Evolutionary conservation across 352 stramenopile species (phyloP), one percentile per base, ranked within the genome.

Genomic region (Globisporangium cederbergense): DNA sequence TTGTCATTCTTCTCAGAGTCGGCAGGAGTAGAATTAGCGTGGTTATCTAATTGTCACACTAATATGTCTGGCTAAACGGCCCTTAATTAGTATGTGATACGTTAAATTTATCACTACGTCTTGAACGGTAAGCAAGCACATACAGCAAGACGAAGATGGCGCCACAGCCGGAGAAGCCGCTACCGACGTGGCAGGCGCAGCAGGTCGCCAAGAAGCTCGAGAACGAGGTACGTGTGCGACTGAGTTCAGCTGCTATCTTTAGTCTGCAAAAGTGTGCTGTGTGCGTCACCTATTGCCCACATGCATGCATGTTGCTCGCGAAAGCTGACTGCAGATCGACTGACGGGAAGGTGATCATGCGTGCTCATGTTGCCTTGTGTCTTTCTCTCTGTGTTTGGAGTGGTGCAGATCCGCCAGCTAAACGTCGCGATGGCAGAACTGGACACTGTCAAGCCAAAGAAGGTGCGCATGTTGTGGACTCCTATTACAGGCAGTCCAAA

Each of bases 381-480:
- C 11, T 32, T 34, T 22, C 30, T 34, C 8, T 60, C 34, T 18
- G 10, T 40, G 4, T 25, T 28, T 25, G 28, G 9, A 54, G 38
- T 56, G 50, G 8, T 55, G 30, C 62, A 95, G 86, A 93, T 93
- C 66, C 84, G 86, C 40, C 72, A 91, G 61, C 69, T 93, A 9
- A 78, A 91, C 51, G 84, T 95, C 9, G 82, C 84, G 42, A 74
- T 95, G 68, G 72, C 67, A 11, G 84, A 95, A 60, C 60, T 95
- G 22, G 79, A 91, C 64, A 77, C 74, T 16, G 74, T 90, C 52
- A 82, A 84, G 46, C 74, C 84, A 10, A 89, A 88, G 42, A 90
- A 86, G 73, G 84, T 92, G 54, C 2, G 63, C 20, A n/a, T 49
- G 18, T 7, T 62, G 8, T 53, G 14, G 38, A 10, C 8, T 42